Conservation (phyloP, 129 eudicot species). For the Cynara cardunculus region DNA sequence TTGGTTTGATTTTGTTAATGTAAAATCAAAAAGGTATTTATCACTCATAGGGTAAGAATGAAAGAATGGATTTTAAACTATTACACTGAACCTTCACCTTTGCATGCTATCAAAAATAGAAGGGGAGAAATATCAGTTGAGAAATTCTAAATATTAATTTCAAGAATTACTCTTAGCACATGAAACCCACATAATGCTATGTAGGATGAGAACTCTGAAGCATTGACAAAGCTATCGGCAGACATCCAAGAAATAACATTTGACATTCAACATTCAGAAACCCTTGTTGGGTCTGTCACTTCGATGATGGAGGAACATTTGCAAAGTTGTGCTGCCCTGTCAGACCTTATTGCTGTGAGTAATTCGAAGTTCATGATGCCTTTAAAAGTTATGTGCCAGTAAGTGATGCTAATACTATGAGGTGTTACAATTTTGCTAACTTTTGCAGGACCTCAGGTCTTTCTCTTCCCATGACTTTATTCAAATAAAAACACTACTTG, state of each 20-base stretch:
- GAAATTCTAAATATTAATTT: constrained; percentile 5
- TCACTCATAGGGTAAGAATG: not conserved
- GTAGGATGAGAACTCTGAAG: constrained; percentile 44
- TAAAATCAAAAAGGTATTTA: too few species aligned
- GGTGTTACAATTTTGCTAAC: not conserved
- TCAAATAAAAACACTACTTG: constrained; percentile 42
- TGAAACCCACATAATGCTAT: constrained; percentile 15
- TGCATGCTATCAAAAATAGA: not conserved
- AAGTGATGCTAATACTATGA: not conserved
- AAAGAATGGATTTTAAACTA: not conserved
- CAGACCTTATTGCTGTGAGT: constrained; percentile 56
- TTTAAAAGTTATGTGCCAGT: not conserved
- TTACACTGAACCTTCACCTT: not conserved
- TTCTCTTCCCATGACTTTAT: constrained; percentile 37
- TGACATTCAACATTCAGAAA: constrained; percentile 48
- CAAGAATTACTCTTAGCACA: not conserved
- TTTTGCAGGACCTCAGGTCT: constrained; percentile 55
- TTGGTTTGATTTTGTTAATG: not conserved
- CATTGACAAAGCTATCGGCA: constrained; percentile 30
- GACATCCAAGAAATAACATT: constrained; percentile 55
- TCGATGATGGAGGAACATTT: constrained; percentile 64
- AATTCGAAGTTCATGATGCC: constrained; percentile 6
- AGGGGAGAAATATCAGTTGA: constrained; percentile 11
- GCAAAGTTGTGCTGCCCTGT: constrained; percentile 28
- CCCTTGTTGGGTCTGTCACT: constrained; percentile 31